Evolutionary conservation across 192 early-diverging fungal species (phyloP).

Genomic region (Entomortierella parvispora): DNA sequence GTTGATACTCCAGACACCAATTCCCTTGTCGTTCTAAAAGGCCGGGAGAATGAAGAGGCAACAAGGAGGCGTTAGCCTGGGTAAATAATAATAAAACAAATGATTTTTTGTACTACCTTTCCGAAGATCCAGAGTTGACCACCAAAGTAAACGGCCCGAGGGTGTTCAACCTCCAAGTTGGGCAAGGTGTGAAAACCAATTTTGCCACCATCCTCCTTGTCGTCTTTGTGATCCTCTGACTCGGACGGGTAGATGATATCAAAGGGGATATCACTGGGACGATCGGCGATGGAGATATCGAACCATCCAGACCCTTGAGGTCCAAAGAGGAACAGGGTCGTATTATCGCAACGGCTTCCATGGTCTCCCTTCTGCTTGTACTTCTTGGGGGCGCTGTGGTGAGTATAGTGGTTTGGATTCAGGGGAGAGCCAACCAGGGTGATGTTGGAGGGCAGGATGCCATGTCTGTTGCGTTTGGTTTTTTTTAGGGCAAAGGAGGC

Average conservation of each 20-base stretch:
- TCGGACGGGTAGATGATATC: slow-evolving; percentile 21
- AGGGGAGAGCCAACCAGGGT: slow-evolving; percentile 27
- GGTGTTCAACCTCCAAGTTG: slow-evolving; percentile 6
- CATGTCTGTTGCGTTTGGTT: slow-evolving; percentile 3
- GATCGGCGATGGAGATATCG: slow-evolving; percentile 38
- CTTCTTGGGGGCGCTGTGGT: slow-evolving; percentile 36
- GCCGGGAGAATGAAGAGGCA: neutral
- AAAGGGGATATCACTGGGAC: slow-evolving; percentile 22
- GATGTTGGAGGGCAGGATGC: slow-evolving; percentile 22
- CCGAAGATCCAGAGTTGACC: slow-evolving; percentile 46
- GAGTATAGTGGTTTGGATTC: slow-evolving; percentile 43
- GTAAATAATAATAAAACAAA: neutral
- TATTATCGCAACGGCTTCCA: slow-evolving; percentile 41
- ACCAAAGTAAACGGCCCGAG: slow-evolving; percentile 18
- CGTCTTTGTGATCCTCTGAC: neutral
- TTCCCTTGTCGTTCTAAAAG: slow-evolving; percentile 30
- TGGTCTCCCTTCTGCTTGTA: slow-evolving; percentile 29
- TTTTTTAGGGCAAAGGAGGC: neutral
- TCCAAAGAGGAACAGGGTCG: slow-evolving; percentile 38
- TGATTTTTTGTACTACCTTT: slow-evolving; percentile 28
- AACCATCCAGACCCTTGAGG: slow-evolving; percentile 41
- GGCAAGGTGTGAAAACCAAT: slow-evolving; percentile 20
- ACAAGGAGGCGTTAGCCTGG: neutral
- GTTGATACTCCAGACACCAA: slow-evolving; percentile 43
- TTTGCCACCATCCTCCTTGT: slow-evolving; percentile 5